phyloP scores from a whole-genome alignment of 73 alveolate species.

The Tetrahymena borealis region DNA sequence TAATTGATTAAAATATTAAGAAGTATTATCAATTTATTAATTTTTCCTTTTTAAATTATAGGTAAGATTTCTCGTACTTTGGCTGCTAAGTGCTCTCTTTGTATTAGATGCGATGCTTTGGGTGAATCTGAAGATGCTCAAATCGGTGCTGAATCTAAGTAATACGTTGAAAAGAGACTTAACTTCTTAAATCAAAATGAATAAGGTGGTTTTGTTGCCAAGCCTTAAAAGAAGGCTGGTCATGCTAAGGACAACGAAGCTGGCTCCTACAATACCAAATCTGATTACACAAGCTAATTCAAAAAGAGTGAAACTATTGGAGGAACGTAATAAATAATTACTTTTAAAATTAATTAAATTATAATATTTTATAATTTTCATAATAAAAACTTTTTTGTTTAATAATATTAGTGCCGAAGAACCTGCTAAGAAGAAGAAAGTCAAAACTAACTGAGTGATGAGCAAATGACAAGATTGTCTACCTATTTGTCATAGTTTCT shows the following conservation, averaged over 20 bases:
- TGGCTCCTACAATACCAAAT: neutral
- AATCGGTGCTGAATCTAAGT: conserved; percentile 1
- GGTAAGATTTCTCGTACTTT: conserved; percentile 86
- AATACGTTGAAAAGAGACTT: neutral
- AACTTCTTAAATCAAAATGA: neutral
- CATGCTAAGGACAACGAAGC: neutral
- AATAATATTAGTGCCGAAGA: neutral
- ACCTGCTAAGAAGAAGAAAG: conserved; percentile 3
- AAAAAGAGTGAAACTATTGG: neutral
- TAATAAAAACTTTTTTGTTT: too few species aligned
- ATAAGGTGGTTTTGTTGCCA: neutral
- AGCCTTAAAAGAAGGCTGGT: neutral
- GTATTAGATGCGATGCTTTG: conserved; percentile 78
- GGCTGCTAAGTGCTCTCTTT: conserved; percentile 91
- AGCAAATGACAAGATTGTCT: too few species aligned
- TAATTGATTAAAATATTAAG: too few species aligned
- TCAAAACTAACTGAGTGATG: neutral
- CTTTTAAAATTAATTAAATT: neutral
- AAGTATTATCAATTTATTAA: neutral
- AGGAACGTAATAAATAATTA: neutral
- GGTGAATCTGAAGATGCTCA: conserved; percentile 2
- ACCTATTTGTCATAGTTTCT: too few species aligned
- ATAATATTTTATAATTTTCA: neutral
- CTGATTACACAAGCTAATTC: neutral
- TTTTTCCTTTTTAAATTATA: neutral